A percentile compares a stretch with the other conserved stretches of the same genome.
phyloP scores from a whole-genome alignment of 306 rosid genomes.

The Cucumis melo region DNA sequence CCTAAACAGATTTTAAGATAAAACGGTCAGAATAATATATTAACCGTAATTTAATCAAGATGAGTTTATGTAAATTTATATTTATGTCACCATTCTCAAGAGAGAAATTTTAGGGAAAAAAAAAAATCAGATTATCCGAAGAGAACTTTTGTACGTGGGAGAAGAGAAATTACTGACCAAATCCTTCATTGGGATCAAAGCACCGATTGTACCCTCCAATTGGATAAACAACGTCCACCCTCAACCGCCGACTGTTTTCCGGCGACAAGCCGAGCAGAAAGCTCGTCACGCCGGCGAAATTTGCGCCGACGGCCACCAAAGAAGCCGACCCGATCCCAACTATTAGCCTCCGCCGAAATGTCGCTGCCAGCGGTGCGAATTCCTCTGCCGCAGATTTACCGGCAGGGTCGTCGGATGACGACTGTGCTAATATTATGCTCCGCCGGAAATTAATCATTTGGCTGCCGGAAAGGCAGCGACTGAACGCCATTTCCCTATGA shows the following conservation, averaged over 20 bases:
- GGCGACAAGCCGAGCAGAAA: constrained; percentile 62
- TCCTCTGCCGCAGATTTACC: constrained; percentile 31
- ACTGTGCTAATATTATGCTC: background rate
- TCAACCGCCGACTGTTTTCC: constrained; percentile 44
- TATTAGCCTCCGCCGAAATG: constrained; percentile 45
- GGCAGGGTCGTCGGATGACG: background rate
- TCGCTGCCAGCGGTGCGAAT: constrained; percentile 35
- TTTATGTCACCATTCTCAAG: background rate
- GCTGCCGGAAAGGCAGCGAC: constrained; percentile 19
- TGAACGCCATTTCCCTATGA: background rate
- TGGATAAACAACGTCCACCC: constrained; percentile 67
- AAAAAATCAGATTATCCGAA: background rate
- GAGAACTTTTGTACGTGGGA: background rate
- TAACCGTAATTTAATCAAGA: no score
- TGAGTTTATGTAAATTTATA: no score
- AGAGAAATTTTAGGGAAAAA: background rate
- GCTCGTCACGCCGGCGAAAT: constrained; percentile 65
- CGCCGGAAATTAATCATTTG: constrained; percentile 9
- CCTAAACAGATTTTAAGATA: no score
- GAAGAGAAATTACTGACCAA: constrained; percentile 32
- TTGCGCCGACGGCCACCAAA: constrained; percentile 67
- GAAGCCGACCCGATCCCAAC: constrained; percentile 71
- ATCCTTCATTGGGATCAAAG: constrained; percentile 64
- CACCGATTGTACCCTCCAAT: constrained; percentile 61
- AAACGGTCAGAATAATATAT: no score